Conservation (phyloP, 1,284 basidiomycete species). For the Austropuccinia psidii region DNA sequence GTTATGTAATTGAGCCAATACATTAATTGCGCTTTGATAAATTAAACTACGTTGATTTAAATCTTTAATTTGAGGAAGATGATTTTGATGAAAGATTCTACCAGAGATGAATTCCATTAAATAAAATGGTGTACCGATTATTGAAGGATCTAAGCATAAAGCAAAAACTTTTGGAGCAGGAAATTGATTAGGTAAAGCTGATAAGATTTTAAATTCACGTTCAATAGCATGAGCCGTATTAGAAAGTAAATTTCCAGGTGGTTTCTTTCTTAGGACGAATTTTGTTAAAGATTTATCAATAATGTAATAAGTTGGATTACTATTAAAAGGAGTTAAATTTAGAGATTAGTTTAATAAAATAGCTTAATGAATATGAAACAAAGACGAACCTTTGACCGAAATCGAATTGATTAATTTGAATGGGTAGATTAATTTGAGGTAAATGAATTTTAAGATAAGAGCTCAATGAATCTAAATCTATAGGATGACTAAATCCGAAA, state of each 20-base stretch:
- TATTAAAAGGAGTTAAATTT: slow-evolving; percentile 44
- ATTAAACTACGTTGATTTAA: slow-evolving; percentile 48
- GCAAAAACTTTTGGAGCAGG: slow-evolving; percentile 79
- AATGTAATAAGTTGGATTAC: slow-evolving; percentile 93
- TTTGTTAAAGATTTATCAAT: slow-evolving; percentile 62
- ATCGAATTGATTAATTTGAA: slow-evolving; percentile 83
- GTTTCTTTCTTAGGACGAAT: slow-evolving; percentile 89
- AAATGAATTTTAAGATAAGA: slow-evolving; percentile 61
- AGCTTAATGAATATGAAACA: no score
- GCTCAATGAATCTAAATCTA: slow-evolving; percentile 62
- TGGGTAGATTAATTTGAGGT: slow-evolving; percentile 58
- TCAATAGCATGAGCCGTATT: slow-evolving; percentile 89
- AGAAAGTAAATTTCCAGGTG: slow-evolving; percentile 74
- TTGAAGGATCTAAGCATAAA: slow-evolving; percentile 65
- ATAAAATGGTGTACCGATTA: slow-evolving; percentile 87
- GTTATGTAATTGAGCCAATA: slow-evolving; percentile 66
- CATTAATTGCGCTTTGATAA: slow-evolving; percentile 66
- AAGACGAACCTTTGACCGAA: slow-evolving; percentile 43
- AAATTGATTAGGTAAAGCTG: slow-evolving; percentile 62
- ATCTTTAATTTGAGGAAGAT: slow-evolving; percentile 62
- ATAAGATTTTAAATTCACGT: slow-evolving; percentile 74
- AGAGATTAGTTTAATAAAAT: not conserved
- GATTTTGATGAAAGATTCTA: slow-evolving; percentile 77
- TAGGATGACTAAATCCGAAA: slow-evolving; percentile 44
- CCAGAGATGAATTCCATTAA: slow-evolving; percentile 91